Evolutionary conservation across 164 flowering plant genomes (phyloP), one percentile per base, ranked within the genome.

Genomic region (Magnolia changhungtana): DNA sequence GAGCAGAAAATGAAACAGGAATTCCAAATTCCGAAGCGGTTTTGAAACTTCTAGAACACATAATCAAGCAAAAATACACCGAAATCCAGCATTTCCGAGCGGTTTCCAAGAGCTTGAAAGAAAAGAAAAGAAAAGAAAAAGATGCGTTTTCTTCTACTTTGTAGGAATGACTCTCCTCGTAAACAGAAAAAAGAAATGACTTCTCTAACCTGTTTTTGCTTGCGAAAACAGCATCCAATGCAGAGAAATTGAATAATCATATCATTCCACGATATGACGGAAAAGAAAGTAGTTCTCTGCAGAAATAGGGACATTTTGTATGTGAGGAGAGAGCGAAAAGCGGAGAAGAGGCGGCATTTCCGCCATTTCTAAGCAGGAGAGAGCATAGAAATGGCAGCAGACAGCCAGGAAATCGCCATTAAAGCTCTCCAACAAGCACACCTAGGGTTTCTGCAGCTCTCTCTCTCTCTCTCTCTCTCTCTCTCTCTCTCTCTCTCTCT

Each of bases 251-350:
- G 73, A 70, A 37, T 11, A 68, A 68, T 65, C 50, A 10, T 31
- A 64, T 24, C 51, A 51, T 45, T 55, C 50, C 37, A 31, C 37
- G 37, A 31, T 31, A 31, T 4, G 37, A 31, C 37, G 37, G 37
- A 31, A 31, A 31, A 31, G 66, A 50, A 72, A 21, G 11, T 4
- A 24, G 20, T 31, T 55, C 49, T 24, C 24, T 6, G 63, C 13
- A 45, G 10, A 55, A 2, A 4, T 63, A n/a, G 24, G 27, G 27
- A 65, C 13, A 11, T 8, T 20, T 65, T 67, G 24, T 76, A 73
- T 67, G 72, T 77, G 71, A n/a, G 65, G 27, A 64, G n/a, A 77
- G 70, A 71, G 63, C 23, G 31, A 51, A 71, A 50, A 3, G 52
- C 31, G 52, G 76, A 37, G 51, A 3, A 66, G 11, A 23, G 31